phyloP scores from a whole-genome alignment of 2,329 filamentous ascomycete genomes.

The Sclerotinia subarctica region DNA sequence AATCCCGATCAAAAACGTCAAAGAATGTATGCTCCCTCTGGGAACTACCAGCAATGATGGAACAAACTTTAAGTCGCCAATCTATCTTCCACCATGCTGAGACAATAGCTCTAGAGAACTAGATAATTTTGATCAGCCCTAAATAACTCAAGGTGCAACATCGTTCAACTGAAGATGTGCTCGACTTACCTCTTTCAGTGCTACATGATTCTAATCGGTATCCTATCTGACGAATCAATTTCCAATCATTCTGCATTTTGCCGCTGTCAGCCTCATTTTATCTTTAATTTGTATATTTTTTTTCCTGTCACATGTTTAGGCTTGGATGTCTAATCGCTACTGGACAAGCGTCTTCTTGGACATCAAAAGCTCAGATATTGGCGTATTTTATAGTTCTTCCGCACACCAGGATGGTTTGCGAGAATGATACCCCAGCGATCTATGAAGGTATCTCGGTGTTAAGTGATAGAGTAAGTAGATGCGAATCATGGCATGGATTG shows the following conservation, averaged over 20 bases:
- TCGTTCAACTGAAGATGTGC: not conserved
- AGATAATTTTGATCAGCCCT: not conserved
- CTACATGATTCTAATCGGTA: not conserved
- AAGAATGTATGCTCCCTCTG: slow-evolving; percentile 34
- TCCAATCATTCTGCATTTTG: not conserved
- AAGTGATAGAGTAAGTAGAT: slow-evolving; percentile 9
- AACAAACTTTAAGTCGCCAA: not conserved
- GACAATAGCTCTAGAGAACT: not conserved
- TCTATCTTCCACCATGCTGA: not conserved
- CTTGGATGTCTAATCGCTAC: not conserved
- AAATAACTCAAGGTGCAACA: not conserved
- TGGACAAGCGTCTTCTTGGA: slow-evolving; percentile 2
- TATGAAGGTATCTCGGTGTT: slow-evolving; percentile 6
- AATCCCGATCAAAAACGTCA: slow-evolving; percentile 37
- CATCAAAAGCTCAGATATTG: slow-evolving; percentile 6
- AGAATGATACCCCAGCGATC: not conserved
- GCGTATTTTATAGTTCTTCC: slow-evolving; percentile 5
- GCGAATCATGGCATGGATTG: slow-evolving; percentile 9
- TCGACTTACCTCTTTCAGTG: not conserved
- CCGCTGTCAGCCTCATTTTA: not conserved
- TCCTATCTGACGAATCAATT: not conserved
- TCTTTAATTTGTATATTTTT: slow-evolving; percentile 20
- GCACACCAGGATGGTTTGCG: not conserved
- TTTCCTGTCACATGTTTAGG: not conserved
- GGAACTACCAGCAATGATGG: slow-evolving; percentile 31